Evolutionary conservation across 257 asterid genomes (phyloP).

Genomic region (Solanum boliviense): DNA sequence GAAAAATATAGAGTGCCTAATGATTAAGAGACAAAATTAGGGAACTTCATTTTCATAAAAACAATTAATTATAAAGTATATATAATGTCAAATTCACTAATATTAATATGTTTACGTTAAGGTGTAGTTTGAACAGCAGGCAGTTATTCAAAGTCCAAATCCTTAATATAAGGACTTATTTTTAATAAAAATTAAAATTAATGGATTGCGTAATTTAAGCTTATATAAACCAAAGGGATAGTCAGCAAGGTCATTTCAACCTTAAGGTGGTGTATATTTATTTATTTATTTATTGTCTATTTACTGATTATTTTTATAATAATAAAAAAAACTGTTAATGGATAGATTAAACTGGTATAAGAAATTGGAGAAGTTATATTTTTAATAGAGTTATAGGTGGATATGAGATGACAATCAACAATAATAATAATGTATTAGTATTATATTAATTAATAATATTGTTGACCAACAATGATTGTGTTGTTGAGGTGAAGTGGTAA

Average conservation of each 20-base stretch:
- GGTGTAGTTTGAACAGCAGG: constrained; percentile 79
- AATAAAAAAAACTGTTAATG: background rate
- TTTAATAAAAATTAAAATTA: background rate
- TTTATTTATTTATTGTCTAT: background rate
- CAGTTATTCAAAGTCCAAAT: constrained; percentile 81
- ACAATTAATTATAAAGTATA: background rate
- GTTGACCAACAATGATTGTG: background rate
- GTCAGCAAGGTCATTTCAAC: background rate
- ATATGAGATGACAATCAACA: background rate
- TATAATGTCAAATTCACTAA: background rate
- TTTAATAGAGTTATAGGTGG: background rate
- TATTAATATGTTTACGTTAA: constrained; percentile 8
- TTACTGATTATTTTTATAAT: background rate
- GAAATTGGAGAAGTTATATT: background rate
- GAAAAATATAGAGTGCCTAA: constrained; percentile 13
- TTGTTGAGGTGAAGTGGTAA: background rate
- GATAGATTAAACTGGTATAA: background rate
- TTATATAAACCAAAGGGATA: background rate
- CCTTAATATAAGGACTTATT: constrained; percentile 39
- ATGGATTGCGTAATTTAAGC: background rate
- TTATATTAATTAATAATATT: background rate
- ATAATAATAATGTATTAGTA: background rate
- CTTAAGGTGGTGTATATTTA: background rate
- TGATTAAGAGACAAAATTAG: constrained; percentile 25
- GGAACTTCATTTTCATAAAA: constrained; percentile 44